phyloP scores from a whole-genome alignment of 2,329 filamentous ascomycete species.

The Fusarium mexicanum region DNA sequence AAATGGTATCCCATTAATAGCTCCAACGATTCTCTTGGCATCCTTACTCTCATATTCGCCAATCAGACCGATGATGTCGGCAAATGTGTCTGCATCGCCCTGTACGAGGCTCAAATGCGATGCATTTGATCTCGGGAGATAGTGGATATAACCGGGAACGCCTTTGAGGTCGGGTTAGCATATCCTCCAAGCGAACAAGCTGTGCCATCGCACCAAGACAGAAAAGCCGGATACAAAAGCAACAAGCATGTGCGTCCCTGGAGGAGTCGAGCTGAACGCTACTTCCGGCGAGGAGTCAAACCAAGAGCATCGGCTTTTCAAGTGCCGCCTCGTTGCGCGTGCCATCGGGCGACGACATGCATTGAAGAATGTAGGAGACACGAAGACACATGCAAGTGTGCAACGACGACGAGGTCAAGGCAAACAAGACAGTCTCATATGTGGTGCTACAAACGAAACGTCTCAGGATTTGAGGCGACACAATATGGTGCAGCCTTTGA shows the following conservation, averaged over 20 bases:
- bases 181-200: constrained; percentile 29
- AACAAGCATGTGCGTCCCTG: constrained; percentile 35
- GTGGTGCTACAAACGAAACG: constrained; percentile 31
- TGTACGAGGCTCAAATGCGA: constrained; percentile 62
- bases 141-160: constrained; percentile 58
- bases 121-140: constrained; percentile 57
- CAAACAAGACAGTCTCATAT: constrained; percentile 2
- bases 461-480: constrained; percentile 32
- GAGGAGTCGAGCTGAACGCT: constrained; percentile 33
- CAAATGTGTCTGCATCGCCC: constrained; percentile 72
- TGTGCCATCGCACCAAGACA: constrained; percentile 30
- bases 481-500: constrained; percentile 26
- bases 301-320: constrained; percentile 4
- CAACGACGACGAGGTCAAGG: neutral
- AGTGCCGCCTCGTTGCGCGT: constrained; percentile 8
- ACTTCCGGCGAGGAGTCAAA: constrained; percentile 20
- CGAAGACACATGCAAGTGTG: constrained; percentile 1
- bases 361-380: constrained; percentile 9
- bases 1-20: constrained; percentile 22
- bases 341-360: constrained; percentile 14
- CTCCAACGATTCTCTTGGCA: neutral
- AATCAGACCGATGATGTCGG: constrained; percentile 76
- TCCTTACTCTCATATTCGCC: constrained; percentile 76
- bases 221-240: constrained; percentile 35
- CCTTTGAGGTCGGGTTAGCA: constrained; percentile 39